These are phyloP conservation scores for Syncephalastrum racemosum DNA, from an alignment of 371 early-diverging fungal species.

Conservation along the genomic window DNA sequence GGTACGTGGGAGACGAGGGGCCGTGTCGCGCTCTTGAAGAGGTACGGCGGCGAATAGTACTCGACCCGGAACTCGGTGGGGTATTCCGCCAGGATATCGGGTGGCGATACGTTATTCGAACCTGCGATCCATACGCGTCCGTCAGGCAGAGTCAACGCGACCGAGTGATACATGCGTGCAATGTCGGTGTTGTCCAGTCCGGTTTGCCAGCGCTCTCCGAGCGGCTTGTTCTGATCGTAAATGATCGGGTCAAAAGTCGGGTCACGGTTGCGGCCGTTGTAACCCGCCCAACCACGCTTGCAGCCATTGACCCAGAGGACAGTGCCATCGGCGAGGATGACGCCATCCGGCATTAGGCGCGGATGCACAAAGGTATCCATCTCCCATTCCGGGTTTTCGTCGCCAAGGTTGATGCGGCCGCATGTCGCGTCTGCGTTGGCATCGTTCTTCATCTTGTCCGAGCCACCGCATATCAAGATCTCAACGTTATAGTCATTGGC, in stretches of 20 bases:
- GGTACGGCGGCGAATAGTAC: conserved; percentile 62
- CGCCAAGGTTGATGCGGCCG: conserved; percentile 54
- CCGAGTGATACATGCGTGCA: conserved; percentile 71
- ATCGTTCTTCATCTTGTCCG: conserved; percentile 35
- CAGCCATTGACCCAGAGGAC: conserved; percentile 63
- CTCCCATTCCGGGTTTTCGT: conserved; percentile 54
- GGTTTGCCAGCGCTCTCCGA: conserved; percentile 44
- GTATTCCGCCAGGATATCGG: conserved; percentile 42
- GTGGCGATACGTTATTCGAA: conserved; percentile 46
- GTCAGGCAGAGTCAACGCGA: conserved; percentile 59
- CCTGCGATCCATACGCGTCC: conserved; percentile 53
- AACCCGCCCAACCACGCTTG: conserved; percentile 62
- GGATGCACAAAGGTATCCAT: conserved; percentile 57
- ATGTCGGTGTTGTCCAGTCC: conserved; percentile 54
- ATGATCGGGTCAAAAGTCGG: conserved; percentile 60
- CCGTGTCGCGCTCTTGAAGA: conserved; percentile 44
- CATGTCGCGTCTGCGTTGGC: conserved; percentile 47
- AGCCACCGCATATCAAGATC: conserved; percentile 65
- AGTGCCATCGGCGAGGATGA: conserved; percentile 60
- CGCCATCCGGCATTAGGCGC: conserved; percentile 67
- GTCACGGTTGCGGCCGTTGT: conserved; percentile 45
- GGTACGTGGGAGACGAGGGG: conserved; percentile 54
- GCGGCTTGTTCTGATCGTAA: conserved; percentile 49
- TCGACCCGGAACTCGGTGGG: conserved; percentile 68
- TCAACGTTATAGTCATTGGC: conserved; percentile 59